Evolutionary conservation across 2,329 filamentous ascomycete species (phyloP).

Genomic region (Zopfia rhizophila): DNA sequence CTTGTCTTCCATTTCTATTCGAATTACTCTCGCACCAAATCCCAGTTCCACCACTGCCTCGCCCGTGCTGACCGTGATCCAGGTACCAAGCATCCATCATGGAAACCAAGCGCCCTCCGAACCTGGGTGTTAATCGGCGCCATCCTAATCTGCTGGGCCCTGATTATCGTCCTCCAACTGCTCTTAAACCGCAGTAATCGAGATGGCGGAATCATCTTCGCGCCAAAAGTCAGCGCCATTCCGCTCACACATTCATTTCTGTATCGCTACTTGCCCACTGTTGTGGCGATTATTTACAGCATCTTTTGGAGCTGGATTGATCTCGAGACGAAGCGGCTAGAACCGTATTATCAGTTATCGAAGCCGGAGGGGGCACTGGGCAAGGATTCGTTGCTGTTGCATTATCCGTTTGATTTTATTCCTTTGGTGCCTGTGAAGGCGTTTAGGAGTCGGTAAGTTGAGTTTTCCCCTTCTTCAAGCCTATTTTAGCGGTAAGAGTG

Average conservation of each 20-base stretch:
- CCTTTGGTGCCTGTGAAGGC: constrained; percentile 57
- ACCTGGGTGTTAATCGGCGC: constrained; percentile 22
- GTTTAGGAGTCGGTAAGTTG: constrained; percentile 38
- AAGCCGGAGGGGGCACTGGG: constrained; percentile 56
- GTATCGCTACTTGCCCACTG: constrained; percentile 61
- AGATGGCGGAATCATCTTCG: constrained; percentile 57
- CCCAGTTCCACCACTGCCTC: no score
- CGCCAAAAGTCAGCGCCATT: constrained; percentile 48
- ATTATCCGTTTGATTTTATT: constrained; percentile 65
- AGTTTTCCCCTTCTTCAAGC: not conserved
- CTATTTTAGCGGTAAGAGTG: not conserved
- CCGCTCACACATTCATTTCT: constrained; percentile 55
- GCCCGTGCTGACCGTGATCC: no score
- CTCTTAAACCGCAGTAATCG: constrained; percentile 54
- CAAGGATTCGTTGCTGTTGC: constrained; percentile 60
- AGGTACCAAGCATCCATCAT: no score
- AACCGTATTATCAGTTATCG: constrained; percentile 70
- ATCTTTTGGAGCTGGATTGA: constrained; percentile 70
- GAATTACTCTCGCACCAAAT: no score
- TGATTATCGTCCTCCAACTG: constrained; percentile 59
- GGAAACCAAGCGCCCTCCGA: constrained; percentile 35
- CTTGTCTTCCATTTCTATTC: no score
- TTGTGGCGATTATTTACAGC: constrained; percentile 66
- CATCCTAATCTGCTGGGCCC: constrained; percentile 27
- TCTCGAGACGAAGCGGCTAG: constrained; percentile 66